Evolutionary conservation across 2,329 filamentous ascomycete genomes (phyloP), one percentile per base, ranked within the genome.

Genomic region (Alternaria sp.): DNA sequence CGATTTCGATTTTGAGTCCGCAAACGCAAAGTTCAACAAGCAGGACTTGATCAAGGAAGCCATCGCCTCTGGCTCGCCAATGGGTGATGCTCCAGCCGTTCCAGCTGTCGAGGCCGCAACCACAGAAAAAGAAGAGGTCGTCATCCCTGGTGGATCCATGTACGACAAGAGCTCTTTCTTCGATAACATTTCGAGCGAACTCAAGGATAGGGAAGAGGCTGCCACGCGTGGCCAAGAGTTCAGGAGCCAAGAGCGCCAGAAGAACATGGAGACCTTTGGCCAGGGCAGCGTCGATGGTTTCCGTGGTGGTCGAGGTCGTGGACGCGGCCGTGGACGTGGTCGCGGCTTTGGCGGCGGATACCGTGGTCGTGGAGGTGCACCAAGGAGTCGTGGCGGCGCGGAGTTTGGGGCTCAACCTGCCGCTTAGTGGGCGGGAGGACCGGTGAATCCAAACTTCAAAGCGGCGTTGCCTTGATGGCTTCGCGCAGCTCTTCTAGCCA

Each of bases 191-290:
- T 96, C 93, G 1, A 96, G 92, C 67, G 95, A 99, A 77, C 87
- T 92, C 63, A 96, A 91, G 78, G 95, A 99, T 67, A 88, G 95
- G 43, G 89, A 92, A 52, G 92, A 94, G 63, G 89, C 89, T 39
- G 84, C 79, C 32, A 76, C 83, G 42, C 86, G 85, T 5, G 93
- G 93, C 32, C 88, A 91, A 48, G 93, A 96, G 77, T 96, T 95
- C 88, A 89, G 95, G 54, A 90, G 89, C 39, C 93, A 98, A 78
- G 95, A 98, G 78, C 92, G 96, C 77, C 93, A 90, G 78, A 93
- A 93, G 82, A 98, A 98, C 77, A 91, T 99, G 75, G 95, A 99
- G 81, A 99, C 95, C 0, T 99, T 99, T 69, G 95, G 95, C 8
- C 94, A 98, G 78, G 94, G 94, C 54, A 97, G 93, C 69, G 94